Base-by-base conservation (phyloP, 345 rosid genomes). In the Draba incana region DNA sequence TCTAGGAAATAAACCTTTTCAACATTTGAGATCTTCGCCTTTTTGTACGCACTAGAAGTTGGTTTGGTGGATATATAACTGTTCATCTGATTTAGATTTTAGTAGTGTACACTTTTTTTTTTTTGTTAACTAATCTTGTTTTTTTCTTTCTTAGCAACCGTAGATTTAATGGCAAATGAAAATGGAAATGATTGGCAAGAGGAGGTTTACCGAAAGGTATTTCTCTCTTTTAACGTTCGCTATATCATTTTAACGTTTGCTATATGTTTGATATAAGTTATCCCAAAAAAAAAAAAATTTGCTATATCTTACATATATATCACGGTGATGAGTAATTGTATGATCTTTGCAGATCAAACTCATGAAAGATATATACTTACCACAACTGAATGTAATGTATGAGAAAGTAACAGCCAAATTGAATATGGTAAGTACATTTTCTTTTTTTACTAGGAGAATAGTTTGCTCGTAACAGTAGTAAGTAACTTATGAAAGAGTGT, bases 161-260 rank as follows among this genome's bases (percentile, higher is more conserved):
- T 88, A 25, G 98, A 85, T 28, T 28, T 46, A 20, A 20, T 20
- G 10, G 92, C 87, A 46, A 84, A 77, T 71, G 79, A 78, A 67
- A 87, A 71, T 58, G 92, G 90, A 24, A 82, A 74, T 62, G 98
- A 91, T 75, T 89, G 93, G 98, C 98, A 85, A 81, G 98, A 94
- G 80, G 98, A 94, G 79, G 81, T 79, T 70, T 86, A 71, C 69
- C 93, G 85, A 68, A 89, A 94, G 98, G 99, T 91, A 76, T 8
- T 42, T 62, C 42, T 68, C 53, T 63, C 30, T 57, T 54, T 45
- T 15, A 20, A 20, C 20, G 20, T 20, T 20, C 20, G 20, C 20
- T 20, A 20, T 20, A 20, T 20, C 20, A 20, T 20, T 20, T 20
- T 20, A 20, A 20, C 20, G 20, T 20, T 20, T 20, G 20, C 20